Evolutionary conservation across 257 asterid genomes (phyloP), one percentile per base, ranked within the genome.

Genomic region (Salvia miltiorrhiza): DNA sequence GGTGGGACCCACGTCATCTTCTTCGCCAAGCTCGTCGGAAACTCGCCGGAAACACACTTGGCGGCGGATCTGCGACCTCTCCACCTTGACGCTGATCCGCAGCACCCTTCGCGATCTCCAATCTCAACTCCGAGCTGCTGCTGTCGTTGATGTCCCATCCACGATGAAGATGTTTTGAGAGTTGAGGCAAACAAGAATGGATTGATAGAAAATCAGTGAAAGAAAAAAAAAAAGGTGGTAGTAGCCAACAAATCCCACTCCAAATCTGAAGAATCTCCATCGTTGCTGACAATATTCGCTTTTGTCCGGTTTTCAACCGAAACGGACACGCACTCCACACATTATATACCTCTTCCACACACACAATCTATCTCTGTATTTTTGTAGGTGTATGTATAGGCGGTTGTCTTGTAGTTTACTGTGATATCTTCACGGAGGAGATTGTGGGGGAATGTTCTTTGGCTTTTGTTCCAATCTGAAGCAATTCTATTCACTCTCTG

Each of bases 401-500:
- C 21, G 61, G 59, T 55, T 74, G 65, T 55, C 82, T 82, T 76
- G 68, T 60, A 39, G 67, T 71, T 58, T 35, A 69, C 67, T 72
- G 23, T 64, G 24, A 37, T 23, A 40, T 13, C 70, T 67, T 48
- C 35, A 5, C 16, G 41, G 66, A 39, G 65, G 63, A 19, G 65
- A 60, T 62, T 40, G 44, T 28, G 56, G 43, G 65, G 83, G 74
- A n/a, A 82, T 79, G 81, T 71, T 77, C 49, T 32, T 74, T 82
- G 76, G 47, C 82, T 70, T 82, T 70, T 30, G 70, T 71, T 71
- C 62, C 17, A 68, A 79, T 54, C 75, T 55, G 54, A 79, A 74
- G 74, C 67, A 23, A 82, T 82, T 68, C 81, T 66, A 61, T 71
- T 64, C 53, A 74, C 81, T 68, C 84, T 43, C 79, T 65, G 84